Conservation (phyloP, 2,329 filamentous ascomycete species). For the Teratosphaeriaceae sp. region DNA sequence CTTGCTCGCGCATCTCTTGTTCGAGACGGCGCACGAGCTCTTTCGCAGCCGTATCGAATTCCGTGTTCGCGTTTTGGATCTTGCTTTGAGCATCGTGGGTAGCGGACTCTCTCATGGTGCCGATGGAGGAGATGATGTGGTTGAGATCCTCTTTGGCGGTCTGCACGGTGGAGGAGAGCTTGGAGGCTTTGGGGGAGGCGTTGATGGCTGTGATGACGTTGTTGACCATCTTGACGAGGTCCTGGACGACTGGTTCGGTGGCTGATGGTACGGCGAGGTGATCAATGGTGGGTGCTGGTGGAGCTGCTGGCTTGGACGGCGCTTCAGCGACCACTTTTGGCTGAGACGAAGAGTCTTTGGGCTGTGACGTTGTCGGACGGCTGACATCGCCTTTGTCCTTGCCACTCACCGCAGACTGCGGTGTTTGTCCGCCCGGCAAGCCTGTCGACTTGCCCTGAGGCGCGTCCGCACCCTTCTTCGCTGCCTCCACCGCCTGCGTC, state of each 20-base stretch:
- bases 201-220: conserved; percentile 93
- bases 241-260: conserved; percentile 81
- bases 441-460: conserved; percentile 15
- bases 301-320: conserved; percentile 7
- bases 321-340: too few species aligned
- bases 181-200: conserved; percentile 69
- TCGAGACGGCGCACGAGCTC: conserved; percentile 88
- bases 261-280: conserved; percentile 68
- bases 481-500: conserved; percentile 24
- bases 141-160: conserved; percentile 81
- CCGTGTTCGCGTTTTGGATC: conserved; percentile 61
- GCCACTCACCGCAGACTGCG: background rate
- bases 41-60: conserved; percentile 81
- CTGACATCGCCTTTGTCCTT: background rate
- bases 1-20: conserved; percentile 71
- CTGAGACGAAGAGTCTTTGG: conserved; percentile 16
- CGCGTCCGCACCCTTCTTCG: conserved; percentile 22
- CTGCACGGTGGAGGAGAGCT: conserved; percentile 69
- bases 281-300: conserved; percentile 61
- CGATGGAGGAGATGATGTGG: conserved; percentile 73
- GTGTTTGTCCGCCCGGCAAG: background rate
- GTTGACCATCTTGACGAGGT: conserved; percentile 91
- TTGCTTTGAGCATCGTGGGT: conserved; percentile 67
- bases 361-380: conserved; percentile 2
- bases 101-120: conserved; percentile 61